phyloP scores from a whole-genome alignment of 1,284 basidiomycete species.

The Erythrobasidium hasegawianum region DNA sequence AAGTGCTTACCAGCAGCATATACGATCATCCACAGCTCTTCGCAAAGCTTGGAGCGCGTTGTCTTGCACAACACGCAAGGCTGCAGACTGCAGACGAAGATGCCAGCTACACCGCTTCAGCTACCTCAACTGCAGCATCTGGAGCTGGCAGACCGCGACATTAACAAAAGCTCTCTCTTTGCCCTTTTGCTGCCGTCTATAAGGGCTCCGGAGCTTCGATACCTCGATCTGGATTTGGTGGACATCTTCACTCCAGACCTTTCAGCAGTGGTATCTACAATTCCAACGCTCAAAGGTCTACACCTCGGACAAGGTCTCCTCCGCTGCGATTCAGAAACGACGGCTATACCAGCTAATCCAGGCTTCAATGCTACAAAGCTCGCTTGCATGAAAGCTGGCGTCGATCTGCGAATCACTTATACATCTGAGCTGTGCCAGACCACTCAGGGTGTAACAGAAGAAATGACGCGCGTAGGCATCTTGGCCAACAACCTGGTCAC shows the following conservation, averaged over 20 bases:
- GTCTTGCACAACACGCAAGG: not conserved
- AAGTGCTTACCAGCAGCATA: not conserved
- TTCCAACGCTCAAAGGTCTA: not conserved
- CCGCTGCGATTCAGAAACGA: not conserved
- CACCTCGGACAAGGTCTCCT: not conserved
- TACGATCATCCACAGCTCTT: not conserved
- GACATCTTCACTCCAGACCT: slow-evolving; percentile 3
- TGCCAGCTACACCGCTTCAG: not conserved
- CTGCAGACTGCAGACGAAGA: not conserved
- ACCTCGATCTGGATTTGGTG: not conserved
- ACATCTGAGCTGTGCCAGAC: not conserved
- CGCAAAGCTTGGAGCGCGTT: not conserved
- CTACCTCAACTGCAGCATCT: not conserved
- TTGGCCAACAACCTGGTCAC: not conserved
- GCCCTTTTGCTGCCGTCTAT: not conserved
- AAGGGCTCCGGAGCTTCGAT: not conserved
- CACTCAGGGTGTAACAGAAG: not conserved
- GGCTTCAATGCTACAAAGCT: not conserved
- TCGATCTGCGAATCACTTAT: not conserved
- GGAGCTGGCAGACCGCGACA: not conserved
- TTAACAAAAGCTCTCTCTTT: not conserved
- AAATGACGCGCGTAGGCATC: not conserved
- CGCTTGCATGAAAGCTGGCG: not conserved
- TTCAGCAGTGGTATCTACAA: not conserved
- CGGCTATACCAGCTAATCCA: too few relatives aligned